Base-by-base conservation (phyloP, 2,329 filamentous ascomycete genomes). In the Fusarium torreyae region DNA sequence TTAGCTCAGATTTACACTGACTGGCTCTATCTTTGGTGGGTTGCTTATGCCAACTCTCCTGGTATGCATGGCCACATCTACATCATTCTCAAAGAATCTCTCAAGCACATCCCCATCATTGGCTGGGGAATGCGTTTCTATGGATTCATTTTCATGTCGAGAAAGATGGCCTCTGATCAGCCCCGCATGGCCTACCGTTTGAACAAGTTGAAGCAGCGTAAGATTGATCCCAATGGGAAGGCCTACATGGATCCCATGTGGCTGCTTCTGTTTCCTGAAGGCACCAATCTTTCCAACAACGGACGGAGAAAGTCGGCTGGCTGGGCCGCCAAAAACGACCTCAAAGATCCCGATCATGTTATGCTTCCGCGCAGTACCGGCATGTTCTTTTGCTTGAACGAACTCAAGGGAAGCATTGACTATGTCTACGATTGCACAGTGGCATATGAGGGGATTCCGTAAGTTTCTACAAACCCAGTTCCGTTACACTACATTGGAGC, bases 371-470 rank as follows among this genome's bases (percentile, higher is more conserved):
- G 94, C 53, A 94, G 92, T 77, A 96, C 93, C 0, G 94, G 94
- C 49, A 87, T 92, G 66, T 91, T 88, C 69, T 97, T 94, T 75
- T 94, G 92, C 72, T 80, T 97, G 43, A 90, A 90, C 66, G 90
- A 97, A 78, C 82, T 97, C 15, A 88, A 88, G 72, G 88, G 86
- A 10, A 91, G 90, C 0, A 89, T 94, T 0, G 92, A 96, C 13
- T 97, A 93, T 81, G 84, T 97, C 1, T 97, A 97, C 74, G 94
- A 97, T 80, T 98, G 94, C 79, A 98, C 96, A 0, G 91, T 99
- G 58, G 94, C 94, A 6, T 99, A 99, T 76, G 95, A 98, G 80
- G 95, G 96, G 15, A 88, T 97, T 43, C 92, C 93, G 91, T 95
- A 87, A 85, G 93, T 91, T 33, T 10, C 34, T 31, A 31, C 28